Evolutionary conservation across 2,329 filamentous ascomycete genomes (phyloP).

Genomic region (Neopestalotiopsis rosae): DNA sequence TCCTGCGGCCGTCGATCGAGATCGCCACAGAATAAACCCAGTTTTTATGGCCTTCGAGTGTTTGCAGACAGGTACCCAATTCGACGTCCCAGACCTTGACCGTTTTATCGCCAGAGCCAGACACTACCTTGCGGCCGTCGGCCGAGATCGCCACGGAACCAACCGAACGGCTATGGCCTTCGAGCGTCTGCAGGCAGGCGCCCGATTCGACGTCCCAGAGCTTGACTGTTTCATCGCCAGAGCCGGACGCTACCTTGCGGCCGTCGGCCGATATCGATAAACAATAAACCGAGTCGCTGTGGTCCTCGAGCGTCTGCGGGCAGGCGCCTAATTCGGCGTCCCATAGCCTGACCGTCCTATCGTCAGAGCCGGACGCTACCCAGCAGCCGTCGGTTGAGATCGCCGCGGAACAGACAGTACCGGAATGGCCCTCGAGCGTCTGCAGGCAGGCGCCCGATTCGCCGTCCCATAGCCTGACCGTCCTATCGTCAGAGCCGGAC

Average conservation of each 20-base stretch:
- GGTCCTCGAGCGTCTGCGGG: neutral
- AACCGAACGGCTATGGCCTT: conserved; percentile 10
- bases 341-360: too few relatives aligned
- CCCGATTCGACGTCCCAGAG: neutral
- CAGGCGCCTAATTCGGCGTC: neutral
- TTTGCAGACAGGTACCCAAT: neutral
- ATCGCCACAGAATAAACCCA: neutral
- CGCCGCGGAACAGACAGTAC: neutral
- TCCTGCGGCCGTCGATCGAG: neutral
- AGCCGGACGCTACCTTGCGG: neutral
- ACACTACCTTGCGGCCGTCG: neutral
- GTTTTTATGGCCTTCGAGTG: neutral
- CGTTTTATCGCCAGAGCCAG: neutral
- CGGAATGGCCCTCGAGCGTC: neutral
- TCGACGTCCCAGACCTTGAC: neutral
- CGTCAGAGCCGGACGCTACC: neutral
- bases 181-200: conserved; percentile 16
- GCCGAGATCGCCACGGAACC: neutral
- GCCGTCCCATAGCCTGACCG: neutral
- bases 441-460: too few relatives aligned
- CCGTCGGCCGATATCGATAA: neutral
- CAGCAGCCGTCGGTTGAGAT: neutral
- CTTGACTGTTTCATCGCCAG: neutral
- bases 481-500: neutral
- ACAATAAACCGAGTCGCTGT: neutral